Evolutionary conservation across 2,329 filamentous ascomycete genomes (phyloP).

Genomic region (Alternaria metachromatica): DNA sequence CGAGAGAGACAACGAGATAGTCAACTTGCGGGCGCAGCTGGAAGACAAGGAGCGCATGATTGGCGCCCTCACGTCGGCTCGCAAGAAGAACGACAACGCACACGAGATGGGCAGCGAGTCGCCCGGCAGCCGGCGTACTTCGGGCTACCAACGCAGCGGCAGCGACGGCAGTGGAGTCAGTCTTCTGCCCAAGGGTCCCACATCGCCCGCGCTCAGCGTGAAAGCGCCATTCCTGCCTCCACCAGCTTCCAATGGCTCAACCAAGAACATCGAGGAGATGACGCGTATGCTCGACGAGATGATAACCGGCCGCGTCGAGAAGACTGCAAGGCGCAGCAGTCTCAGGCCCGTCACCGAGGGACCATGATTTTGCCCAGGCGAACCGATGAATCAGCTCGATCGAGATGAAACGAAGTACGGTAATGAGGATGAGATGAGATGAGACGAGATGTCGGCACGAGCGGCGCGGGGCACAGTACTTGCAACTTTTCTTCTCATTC

Average conservation of each 20-base stretch:
- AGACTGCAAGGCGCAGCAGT: conserved; percentile 57
- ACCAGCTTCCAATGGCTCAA: conserved; percentile 41
- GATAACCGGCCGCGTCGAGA: conserved; percentile 81
- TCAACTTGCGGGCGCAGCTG: conserved; percentile 83
- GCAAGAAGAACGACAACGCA: conserved; percentile 83
- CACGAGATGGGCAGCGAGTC: conserved; percentile 58
- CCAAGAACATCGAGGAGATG: conserved; percentile 85
- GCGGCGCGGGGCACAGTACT: conserved; percentile 15
- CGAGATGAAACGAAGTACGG: conserved; percentile 22
- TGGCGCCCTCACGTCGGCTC: conserved; percentile 80
- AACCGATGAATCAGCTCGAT: conserved; percentile 6
- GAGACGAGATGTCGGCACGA: conserved; percentile 21
- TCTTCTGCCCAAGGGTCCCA: conserved; percentile 34
- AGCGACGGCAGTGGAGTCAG: conserved; percentile 42
- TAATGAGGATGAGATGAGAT: conserved; percentile 34
- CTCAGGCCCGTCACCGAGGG: conserved; percentile 31
- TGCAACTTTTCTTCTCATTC: conserved; percentile 4
- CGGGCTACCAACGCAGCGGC: conserved; percentile 39
- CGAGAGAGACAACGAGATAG: conserved; percentile 93
- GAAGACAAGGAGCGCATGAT: conserved; percentile 98
- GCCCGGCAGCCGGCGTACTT: conserved; percentile 44
- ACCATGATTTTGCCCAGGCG: conserved; percentile 14
- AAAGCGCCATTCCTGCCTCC: conserved; percentile 19
- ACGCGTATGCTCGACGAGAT: conserved; percentile 93
- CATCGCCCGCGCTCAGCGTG: conserved; percentile 22